These are phyloP conservation scores for Ambrosia hybrid DNA, from an alignment of 140 eudicot species.

Conservation along the genomic window DNA sequence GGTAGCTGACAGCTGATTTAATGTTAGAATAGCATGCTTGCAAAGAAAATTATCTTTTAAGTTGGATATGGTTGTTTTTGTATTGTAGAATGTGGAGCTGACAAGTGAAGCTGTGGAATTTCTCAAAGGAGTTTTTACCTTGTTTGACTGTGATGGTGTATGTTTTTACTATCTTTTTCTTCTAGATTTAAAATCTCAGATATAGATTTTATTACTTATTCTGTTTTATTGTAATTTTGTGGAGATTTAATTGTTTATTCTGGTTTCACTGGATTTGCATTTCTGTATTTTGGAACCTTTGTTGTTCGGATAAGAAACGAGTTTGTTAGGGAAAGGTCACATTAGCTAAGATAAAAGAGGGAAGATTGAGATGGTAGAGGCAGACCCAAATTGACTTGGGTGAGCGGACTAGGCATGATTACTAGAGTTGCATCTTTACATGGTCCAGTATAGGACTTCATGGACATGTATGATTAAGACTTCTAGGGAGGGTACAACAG, in stretches of 20 bases:
- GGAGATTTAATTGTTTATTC: background rate
- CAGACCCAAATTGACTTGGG: no score
- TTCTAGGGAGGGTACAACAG: no score
- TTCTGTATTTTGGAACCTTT: background rate
- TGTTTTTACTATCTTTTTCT: conserved; percentile 39
- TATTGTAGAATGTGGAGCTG: conserved; percentile 84
- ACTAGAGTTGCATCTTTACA: no score
- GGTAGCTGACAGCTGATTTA: background rate
- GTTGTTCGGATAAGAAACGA: background rate
- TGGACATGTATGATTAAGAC: no score
- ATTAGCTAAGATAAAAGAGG: no score
- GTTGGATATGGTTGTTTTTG: background rate
- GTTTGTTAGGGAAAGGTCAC: no score
- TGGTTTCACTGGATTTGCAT: background rate
- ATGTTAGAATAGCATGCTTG: background rate
- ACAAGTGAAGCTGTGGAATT: conserved; percentile 82
- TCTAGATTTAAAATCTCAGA: background rate
- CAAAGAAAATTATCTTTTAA: background rate
- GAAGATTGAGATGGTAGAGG: no score
- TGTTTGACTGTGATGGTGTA: conserved; percentile 76
- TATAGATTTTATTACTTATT: background rate
- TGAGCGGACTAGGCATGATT: no score
- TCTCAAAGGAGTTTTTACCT: conserved; percentile 56
- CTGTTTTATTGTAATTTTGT: background rate
- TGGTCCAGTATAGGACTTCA: no score